These are phyloP conservation scores for Coemansia sp. DNA, from an alignment of 192 early-diverging fungal genomes.

Conservation along the genomic window DNA sequence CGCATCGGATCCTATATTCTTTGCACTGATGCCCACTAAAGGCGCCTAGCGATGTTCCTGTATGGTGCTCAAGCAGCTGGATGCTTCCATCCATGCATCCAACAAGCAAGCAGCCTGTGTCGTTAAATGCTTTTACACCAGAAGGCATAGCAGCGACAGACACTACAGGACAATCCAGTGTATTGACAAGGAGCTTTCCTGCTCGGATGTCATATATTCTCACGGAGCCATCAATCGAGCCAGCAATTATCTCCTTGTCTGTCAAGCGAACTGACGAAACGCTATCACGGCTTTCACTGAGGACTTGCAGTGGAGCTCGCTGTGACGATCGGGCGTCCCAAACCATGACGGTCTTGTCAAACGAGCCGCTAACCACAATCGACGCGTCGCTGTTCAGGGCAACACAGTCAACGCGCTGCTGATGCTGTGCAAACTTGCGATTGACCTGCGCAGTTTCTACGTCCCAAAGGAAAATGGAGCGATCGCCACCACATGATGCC, in stretches of 20 bases:
- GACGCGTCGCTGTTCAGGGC: conserved; percentile 73
- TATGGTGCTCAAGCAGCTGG: conserved; percentile 77
- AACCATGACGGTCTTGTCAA: conserved; percentile 57
- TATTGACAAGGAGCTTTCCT: conserved; percentile 68
- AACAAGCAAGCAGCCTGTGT: conserved; percentile 70
- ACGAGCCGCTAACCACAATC: conserved; percentile 78
- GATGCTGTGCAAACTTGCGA: conserved; percentile 78
- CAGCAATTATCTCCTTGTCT: conserved; percentile 72
- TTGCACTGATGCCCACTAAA: conserved; percentile 81
- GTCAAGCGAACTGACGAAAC: conserved; percentile 74
- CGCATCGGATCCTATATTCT: conserved; percentile 74
- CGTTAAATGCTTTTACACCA: conserved; percentile 49
- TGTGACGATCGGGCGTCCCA: conserved; percentile 52
- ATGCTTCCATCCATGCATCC: conserved; percentile 75
- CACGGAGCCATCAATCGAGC: conserved; percentile 82
- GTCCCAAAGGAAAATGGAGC: conserved; percentile 85
- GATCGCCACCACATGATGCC: conserved; percentile 81
- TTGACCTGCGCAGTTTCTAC: conserved; percentile 69
- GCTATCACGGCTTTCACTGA: conserved; percentile 85
- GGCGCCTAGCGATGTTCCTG: conserved; percentile 68
- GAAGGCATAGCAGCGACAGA: conserved; percentile 40
- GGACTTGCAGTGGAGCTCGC: conserved; percentile 71
- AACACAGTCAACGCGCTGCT: conserved; percentile 81
- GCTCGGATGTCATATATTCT: conserved; percentile 84
- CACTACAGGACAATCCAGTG: conserved; percentile 80